phyloP scores from a whole-genome alignment of 768 basidiomycete species.

The Mycena polygramma region DNA sequence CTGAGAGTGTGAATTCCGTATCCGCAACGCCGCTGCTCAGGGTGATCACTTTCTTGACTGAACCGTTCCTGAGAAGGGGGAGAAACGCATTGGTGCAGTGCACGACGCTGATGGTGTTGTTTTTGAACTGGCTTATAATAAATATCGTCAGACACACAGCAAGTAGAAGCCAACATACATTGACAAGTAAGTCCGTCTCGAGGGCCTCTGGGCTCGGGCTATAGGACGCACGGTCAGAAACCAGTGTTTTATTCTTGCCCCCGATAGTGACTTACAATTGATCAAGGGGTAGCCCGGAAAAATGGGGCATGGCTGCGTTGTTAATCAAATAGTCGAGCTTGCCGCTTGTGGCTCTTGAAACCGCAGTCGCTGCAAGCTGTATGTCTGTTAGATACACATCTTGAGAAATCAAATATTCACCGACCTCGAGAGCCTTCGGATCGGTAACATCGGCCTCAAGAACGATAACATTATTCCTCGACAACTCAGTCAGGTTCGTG shows the following conservation, averaged over 20 bases:
- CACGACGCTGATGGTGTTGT: conserved; percentile 10
- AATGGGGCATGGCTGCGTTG: background rate
- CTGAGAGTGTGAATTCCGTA: conserved; percentile 38
- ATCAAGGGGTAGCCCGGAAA: background rate
- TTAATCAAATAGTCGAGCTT: conserved; percentile 22
- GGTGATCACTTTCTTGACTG: conserved; percentile 51
- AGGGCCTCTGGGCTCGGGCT: background rate
- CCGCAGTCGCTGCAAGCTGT: conserved; percentile 7
- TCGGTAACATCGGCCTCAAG: conserved; percentile 20
- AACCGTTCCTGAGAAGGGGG: conserved; percentile 31
- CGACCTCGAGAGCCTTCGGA: conserved; percentile 7
- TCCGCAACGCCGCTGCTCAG: conserved; percentile 49
- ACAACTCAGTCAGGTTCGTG: background rate
- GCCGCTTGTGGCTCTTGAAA: background rate
- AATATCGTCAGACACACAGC: background rate
- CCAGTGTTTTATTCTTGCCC: background rate
- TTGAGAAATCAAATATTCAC: background rate
- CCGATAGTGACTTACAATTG: background rate
- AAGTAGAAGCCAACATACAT: background rate
- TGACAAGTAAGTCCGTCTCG: conserved; percentile 10
- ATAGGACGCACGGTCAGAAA: background rate
- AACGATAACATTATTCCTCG: conserved; percentile 3
- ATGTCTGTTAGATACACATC: background rate
- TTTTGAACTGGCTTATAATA: background rate
- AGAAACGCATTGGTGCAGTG: conserved; percentile 24